These are phyloP conservation scores for Phaseolus lunatus DNA, from an alignment of 306 rosid species.

Conservation along the genomic window DNA sequence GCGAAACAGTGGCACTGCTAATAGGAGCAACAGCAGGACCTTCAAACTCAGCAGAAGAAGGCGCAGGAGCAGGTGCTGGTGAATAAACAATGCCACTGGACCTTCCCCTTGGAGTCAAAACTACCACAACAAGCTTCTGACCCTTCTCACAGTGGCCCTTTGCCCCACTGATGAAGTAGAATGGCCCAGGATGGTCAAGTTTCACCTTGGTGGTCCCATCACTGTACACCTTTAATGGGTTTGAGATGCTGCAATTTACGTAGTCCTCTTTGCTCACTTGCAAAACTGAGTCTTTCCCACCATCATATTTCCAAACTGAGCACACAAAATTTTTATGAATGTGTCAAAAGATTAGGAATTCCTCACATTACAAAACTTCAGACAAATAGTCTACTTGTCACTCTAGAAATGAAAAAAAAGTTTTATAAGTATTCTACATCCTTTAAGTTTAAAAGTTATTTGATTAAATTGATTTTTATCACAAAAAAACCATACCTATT, in stretches of 20 bases:
- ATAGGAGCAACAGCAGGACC: slow-evolving; percentile 83
- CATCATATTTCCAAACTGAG: slow-evolving; percentile 74
- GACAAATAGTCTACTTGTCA: too few species aligned
- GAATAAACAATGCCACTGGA: slow-evolving; percentile 34
- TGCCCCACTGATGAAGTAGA: slow-evolving; percentile 79
- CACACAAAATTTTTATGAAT: background rate
- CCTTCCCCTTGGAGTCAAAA: slow-evolving; percentile 55
- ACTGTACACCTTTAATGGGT: slow-evolving; percentile 56
- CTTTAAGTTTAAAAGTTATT: too few species aligned
- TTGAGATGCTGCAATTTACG: slow-evolving; percentile 53
- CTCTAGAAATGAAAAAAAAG: too few species aligned
- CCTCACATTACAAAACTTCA: background rate
- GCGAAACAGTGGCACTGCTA: slow-evolving; percentile 53
- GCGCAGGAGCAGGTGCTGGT: slow-evolving; percentile 58
- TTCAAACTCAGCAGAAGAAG: slow-evolving; percentile 53
- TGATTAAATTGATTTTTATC: too few species aligned
- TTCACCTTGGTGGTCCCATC: slow-evolving; percentile 70
- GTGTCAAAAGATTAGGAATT: background rate
- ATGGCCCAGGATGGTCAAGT: slow-evolving; percentile 68
- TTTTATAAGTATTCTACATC: too few species aligned
- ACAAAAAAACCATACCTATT: too few species aligned
- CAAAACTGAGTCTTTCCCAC: slow-evolving; percentile 76
- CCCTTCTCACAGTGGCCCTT: slow-evolving; percentile 78
- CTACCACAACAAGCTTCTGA: slow-evolving; percentile 72
- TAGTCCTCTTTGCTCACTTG: slow-evolving; percentile 67